These are phyloP conservation scores for Solanum peruvianum DNA, from an alignment of 257 asterid species.

Conservation along the genomic window DNA sequence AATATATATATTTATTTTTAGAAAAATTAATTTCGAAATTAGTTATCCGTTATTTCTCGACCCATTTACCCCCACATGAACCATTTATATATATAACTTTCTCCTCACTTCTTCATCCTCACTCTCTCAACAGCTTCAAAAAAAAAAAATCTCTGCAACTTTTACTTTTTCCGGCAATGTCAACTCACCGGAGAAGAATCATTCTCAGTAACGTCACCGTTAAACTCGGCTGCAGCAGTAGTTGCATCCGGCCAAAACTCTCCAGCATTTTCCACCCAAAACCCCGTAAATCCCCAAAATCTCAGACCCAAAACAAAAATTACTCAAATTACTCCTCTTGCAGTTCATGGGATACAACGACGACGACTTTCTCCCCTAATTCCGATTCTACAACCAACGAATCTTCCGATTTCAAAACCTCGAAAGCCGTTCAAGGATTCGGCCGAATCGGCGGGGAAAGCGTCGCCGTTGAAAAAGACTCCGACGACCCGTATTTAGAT, in stretches of 20 bases:
- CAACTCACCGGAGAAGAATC: conserved; percentile 33
- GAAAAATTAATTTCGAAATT: no score
- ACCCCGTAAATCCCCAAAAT: conserved; percentile 1
- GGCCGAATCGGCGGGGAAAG: conserved; percentile 60
- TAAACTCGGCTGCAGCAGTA: conserved; percentile 49
- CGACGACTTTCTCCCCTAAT: conserved; percentile 29
- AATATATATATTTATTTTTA: no score
- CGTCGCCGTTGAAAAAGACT: conserved; percentile 79
- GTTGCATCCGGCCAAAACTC: conserved; percentile 41
- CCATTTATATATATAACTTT: neutral
- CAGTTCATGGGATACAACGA: conserved; percentile 45
- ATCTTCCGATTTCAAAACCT: neutral
- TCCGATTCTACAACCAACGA: conserved; percentile 16
- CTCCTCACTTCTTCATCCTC: neutral
- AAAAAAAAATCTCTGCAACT: neutral
- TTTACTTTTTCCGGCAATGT: conserved; percentile 13
- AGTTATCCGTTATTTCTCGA: neutral
- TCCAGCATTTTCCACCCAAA: conserved; percentile 54
- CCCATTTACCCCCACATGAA: neutral
- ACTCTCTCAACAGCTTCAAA: neutral
- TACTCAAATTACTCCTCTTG: conserved; percentile 29
- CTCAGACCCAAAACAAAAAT: conserved; percentile 2
- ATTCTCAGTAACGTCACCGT: conserved; percentile 32
- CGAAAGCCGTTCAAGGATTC: conserved; percentile 56
- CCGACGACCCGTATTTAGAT: conserved; percentile 83